Base-by-base conservation (phyloP, 2,329 filamentous ascomycete species). In the Cadophora luteo-olivacea region DNA sequence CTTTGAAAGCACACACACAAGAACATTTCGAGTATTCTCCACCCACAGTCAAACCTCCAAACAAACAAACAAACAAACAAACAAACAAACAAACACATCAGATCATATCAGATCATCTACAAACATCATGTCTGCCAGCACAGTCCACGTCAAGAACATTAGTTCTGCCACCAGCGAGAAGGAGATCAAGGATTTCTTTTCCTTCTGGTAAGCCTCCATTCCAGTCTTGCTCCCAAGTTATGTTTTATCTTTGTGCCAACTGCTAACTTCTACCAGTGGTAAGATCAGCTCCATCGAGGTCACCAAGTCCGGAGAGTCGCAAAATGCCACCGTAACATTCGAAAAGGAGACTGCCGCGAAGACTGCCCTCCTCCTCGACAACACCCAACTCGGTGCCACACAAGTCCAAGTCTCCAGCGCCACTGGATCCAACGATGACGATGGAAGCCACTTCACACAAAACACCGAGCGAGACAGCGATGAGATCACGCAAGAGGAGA, bases 341-440 rank as follows among this genome's bases (percentile, higher is more conserved):
- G 96, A 98, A 82, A 97, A 97, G 85, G 90, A 95, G 80, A 97
- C 95, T 16, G 96, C 96, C 62, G 94, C 95, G 69, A 97, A 97
- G 86, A 99, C 96, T 25, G 96, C 96, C 32, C 92, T 97, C 51
- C 92, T 99, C 69, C 90, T 99, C 72, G 95, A 98, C 84, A 97
- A 97, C 85, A 99, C 96, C 64, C 92, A 97, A 82, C 91, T 99
- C 62, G 94, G 94, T 72, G 83, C 91, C 69, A 93, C 94, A 74
- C 89, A 96, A 78, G 97, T 99, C 78, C 85, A 88, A 67, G 87
- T 94, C 61, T 87, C 90, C 54, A 87, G 89, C 72, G 87, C 87
- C 62, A 84, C 91, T 72, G 90, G 89, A 72, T 82, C 87, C 63
- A 83, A 85, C 64, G 86, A 87, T 62, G 85, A 86, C 60, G 88